Base-by-base conservation (phyloP, 306 rosid species). In the Mimosa bimucronata region DNA sequence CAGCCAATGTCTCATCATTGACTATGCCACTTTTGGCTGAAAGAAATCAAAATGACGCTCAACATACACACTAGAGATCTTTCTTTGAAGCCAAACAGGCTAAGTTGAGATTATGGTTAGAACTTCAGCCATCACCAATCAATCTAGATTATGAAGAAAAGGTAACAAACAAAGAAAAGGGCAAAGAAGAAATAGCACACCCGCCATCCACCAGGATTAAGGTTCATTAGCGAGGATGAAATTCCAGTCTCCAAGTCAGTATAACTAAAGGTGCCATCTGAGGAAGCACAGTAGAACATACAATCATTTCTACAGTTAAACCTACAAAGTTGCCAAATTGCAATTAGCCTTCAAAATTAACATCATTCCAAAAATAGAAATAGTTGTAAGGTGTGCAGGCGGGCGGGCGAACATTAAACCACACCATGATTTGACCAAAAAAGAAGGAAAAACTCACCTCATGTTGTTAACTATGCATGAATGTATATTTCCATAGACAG, bases 191-290 rank as follows among this genome's bases (percentile, higher is more conserved):
- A 62, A 79, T 21, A 19, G 10, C 38, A 64, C 69, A 94, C 98
- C 97, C 81, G 98, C 98, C 97, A 94, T 65, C 98, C 98, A 21
- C 25, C 91, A 55, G 97, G 98, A 71, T 92, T 94, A 73, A 91
- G 86, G 83, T 94, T 85, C 92, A 94, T 83, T 38, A 76, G 82
- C 45, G 92, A 77, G 41, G 76, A 84, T 44, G 98, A 86, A 80
- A 94, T 85, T 65, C 98, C 98, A 25, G 97, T 94, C 88, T 92
- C 98, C 81, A 92, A 66, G 77, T 94, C 98, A 45, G 89, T 91
- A 82, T 80, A 88, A 82, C 92, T 83, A 76, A 91, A 21, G 5
- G 97, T 92, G 84, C 98, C 98, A 88, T 94, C 98, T 12, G 98
- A 94, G 65, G 98, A 92, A 58, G 97, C 91, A 76, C 91, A 86